Base-by-base conservation (phyloP, 208 protist species). In the Leishmania tarentolae region DNA sequence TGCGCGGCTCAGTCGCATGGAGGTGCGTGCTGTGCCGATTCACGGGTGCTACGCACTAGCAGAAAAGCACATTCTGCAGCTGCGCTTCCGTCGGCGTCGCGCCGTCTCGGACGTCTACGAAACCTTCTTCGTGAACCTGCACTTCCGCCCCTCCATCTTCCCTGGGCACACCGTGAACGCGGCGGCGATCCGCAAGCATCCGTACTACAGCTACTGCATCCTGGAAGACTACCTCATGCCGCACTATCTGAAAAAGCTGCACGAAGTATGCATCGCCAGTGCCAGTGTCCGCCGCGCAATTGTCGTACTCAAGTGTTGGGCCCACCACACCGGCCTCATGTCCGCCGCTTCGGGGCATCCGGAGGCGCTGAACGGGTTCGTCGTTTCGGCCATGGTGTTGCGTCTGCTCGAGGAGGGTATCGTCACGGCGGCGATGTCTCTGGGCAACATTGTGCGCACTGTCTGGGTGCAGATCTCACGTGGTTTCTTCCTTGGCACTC, bases 241-340 rank as follows among this genome's bases (percentile, higher is more conserved):
- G 13, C 70, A 87, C 44, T 90, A 96, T 72, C 80, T 96, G 72
- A 88, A 93, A 71, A 89, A 88, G 73, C 80, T 97, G 63, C 94
- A 97, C 81, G 81, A 88, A 75, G 75, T 95, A 37, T 96, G 90
- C 80, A 87, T 92, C 15, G 74, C 84, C 35, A 93, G 87, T 72
- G 82, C 88, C 11, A 78, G 75, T 28, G 72, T 97, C 21, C 89
- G 88, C 50, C 88, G 91, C 31, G 91, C 91, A 40, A 91, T 95
- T 8, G 91, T 97, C 28, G 83, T 97, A 61, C 92, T 97, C 56
- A 96, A 95, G 81, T 95, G 88, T 73, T 97, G 94, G 93, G 94
- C 92, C 0, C 87, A 92, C 77, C 94, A 97, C 84, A 83, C 86
- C 2, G 94, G 94, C 17, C 84, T 97, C 47, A 95, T 90, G 84